These are phyloP conservation scores for Huiozyma naganishii DNA, from an alignment of 805 yeast genomes.

Conservation along the genomic window DNA sequence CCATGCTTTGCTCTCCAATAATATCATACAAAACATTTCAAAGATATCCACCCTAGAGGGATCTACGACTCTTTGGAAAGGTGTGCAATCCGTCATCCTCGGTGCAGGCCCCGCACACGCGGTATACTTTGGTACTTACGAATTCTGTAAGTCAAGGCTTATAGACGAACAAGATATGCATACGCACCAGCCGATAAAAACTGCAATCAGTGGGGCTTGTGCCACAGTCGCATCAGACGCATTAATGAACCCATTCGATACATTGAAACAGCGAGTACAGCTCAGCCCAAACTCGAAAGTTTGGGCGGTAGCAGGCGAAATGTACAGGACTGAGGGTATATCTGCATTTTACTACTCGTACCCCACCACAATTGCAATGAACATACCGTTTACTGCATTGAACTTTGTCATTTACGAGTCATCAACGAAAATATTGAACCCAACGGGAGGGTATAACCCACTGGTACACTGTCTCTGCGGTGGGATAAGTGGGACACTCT, in stretches of 20 bases:
- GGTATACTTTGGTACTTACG: conserved; percentile 87
- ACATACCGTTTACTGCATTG: conserved; percentile 89
- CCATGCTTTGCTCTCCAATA: conserved; percentile 21
- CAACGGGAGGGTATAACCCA: conserved; percentile 73
- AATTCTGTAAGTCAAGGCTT: conserved; percentile 42
- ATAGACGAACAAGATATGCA: conserved; percentile 27
- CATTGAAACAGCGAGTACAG: conserved; percentile 94
- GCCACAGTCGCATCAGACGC: conserved; percentile 92
- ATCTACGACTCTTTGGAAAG: conserved; percentile 82
- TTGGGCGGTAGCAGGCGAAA: conserved; percentile 27
- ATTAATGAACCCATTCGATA: conserved; percentile 95
- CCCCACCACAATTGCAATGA: conserved; percentile 89
- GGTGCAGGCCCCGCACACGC: conserved; percentile 99
- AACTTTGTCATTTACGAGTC: conserved; percentile 92
- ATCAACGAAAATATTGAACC: conserved; percentile 71
- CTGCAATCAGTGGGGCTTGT: conserved; percentile 81
- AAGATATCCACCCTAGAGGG: conserved; percentile 81
- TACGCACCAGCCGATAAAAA: conserved; percentile 63
- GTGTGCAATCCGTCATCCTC: conserved; percentile 78
- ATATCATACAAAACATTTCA: conserved; percentile 57
- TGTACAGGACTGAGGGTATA: conserved; percentile 56
- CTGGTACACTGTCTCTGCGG: conserved; percentile 87
- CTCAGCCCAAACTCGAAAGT: conserved; percentile 21
- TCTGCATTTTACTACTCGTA: conserved; percentile 82
- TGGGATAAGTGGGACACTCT: conserved; percentile 87